These are phyloP conservation scores for Vaccinium vitisidaea DNA, from an alignment of 148 eudicot species.

Conservation along the genomic window DNA sequence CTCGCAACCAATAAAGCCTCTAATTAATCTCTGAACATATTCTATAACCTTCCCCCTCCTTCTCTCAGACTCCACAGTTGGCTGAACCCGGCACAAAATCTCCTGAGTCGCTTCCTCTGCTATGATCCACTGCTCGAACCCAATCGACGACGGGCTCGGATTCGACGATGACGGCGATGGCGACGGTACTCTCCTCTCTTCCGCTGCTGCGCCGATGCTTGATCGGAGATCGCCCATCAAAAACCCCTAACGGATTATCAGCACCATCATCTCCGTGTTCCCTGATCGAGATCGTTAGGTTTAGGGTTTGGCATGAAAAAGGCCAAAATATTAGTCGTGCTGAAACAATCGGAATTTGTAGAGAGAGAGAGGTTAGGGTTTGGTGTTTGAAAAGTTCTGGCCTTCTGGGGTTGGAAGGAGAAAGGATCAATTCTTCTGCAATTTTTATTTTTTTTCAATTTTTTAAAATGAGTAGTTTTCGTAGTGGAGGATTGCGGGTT, in stretches of 20 bases:
- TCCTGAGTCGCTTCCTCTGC: conserved; percentile 40
- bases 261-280: background rate
- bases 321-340: background rate
- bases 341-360: background rate
- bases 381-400: background rate
- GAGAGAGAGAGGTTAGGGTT: background rate
- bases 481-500: too few relatives aligned
- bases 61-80: conserved; percentile 49
- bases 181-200: conserved; percentile 29
- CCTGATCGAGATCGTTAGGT: background rate
- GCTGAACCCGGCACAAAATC: conserved; percentile 51
- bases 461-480: too few relatives aligned
- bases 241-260: background rate
- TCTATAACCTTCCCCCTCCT: conserved; percentile 50
- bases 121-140: conserved; percentile 35
- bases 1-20: conserved; percentile 41
- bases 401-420: background rate
- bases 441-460: too few relatives aligned
- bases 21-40: conserved; percentile 53
- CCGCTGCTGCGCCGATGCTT: conserved; percentile 38
- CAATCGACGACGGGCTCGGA: conserved; percentile 19
- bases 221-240: conserved; percentile 48
- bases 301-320: background rate
- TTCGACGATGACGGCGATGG: conserved; percentile 21
- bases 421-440: conserved; percentile 1